phyloP scores from a whole-genome alignment of 1,139 yeast species.

The Geotrichum australiense region DNA sequence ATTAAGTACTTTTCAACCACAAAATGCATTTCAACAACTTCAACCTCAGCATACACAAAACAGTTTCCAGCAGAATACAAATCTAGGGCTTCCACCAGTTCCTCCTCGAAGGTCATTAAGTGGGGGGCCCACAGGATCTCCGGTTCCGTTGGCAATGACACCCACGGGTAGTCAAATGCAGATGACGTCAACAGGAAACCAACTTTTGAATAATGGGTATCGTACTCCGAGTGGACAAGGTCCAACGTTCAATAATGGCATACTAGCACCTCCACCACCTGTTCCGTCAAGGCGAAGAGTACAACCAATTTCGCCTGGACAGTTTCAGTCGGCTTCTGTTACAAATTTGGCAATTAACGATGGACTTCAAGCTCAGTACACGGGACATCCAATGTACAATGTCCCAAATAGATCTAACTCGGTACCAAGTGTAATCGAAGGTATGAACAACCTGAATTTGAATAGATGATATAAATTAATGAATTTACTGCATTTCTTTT shows the following conservation, averaged over 20 bases:
- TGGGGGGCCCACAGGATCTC: slow-evolving; percentile 2
- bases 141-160: neutral
- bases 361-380: slow-evolving; percentile 8
- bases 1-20: neutral
- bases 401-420: slow-evolving; percentile 12
- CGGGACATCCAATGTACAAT: slow-evolving; percentile 12
- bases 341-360: slow-evolving; percentile 3
- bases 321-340: slow-evolving; percentile 11
- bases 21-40: slow-evolving; percentile 1
- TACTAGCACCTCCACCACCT: slow-evolving; percentile 16
- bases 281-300: slow-evolving; percentile 11
- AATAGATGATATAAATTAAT: slow-evolving; percentile 8
- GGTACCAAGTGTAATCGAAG: slow-evolving; percentile 14
- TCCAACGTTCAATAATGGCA: slow-evolving; percentile 12
- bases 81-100: slow-evolving; percentile 5
- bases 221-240: slow-evolving; percentile 6
- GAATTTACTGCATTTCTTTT: too few species aligned
- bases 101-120: slow-evolving; percentile 15
- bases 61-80: neutral
- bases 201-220: slow-evolving; percentile 3
- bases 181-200: slow-evolving; percentile 8
- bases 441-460: slow-evolving; percentile 12
- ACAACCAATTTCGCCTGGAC: slow-evolving; percentile 3
- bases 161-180: neutral
- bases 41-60: neutral